Evolutionary conservation across 805 yeast genomes (phyloP), one percentile per base, ranked within the genome.

Genomic region (Cyberlindnera misumaiensis): DNA sequence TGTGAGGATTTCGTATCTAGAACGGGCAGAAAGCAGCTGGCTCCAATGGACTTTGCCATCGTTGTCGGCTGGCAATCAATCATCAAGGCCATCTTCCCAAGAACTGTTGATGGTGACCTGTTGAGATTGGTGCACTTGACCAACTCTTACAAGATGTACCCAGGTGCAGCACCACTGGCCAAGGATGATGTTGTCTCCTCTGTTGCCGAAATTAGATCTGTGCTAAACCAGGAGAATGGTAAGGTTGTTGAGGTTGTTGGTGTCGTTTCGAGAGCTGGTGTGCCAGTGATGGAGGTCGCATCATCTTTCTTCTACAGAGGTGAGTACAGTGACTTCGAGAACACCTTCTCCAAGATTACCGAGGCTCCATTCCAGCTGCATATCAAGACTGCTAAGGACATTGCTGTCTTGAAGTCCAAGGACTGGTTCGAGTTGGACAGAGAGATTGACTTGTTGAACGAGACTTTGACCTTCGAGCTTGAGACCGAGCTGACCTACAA

Each of bases 31-130:
- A 75, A 74, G 47, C 80, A 86, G 43, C 71, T 79, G 52, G 98
- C 97, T 35, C 99, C 99, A 56, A 90, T 93, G 97, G 99, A 93
- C 70, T 93, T 89, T 59, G 97, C 98, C 35, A 93, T 93, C 62
- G 97, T 93, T 42, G 77, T 89, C 53, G 97, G 98, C 33, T 93
- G 99, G 99, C 83, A 83, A 68, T 94, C 97, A 36, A 90, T 93
- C 60, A 90, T 93, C 70, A 87, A 84, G 70, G 89, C 97, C n/a
- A 85, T 93, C 53, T 93, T 93, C 93, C 98, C 98, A 39, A 77
- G 77, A 60, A 78, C 81, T 46, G 94, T 93, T 55, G 97, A 94
- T 62, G 98, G 98, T 65, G 98, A 93, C 62, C 73, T 93, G 58
- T 73, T 93, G 67, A 83, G 82, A 62, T 75, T 93, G 57, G 98